Percentiles rank a stretch among this genome's conserved stretches.
Conservation (phyloP, 495 filamentous ascomycete genomes). For the Neurospora tetraspora region DNA sequence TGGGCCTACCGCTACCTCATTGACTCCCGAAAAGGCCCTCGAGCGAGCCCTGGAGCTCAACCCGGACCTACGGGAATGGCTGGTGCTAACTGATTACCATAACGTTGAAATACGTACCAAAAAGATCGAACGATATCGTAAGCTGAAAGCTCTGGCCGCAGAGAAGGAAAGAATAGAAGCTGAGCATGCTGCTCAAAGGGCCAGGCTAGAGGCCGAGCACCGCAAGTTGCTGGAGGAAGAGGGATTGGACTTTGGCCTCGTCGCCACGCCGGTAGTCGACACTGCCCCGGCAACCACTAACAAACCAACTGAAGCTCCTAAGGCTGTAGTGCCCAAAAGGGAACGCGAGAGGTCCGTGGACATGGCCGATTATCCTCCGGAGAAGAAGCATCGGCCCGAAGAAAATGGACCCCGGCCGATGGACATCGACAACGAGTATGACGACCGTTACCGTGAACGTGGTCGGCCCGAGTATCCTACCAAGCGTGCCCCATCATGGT, state of each 20-base stretch:
- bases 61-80: constrained; percentile 48
- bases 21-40: constrained; percentile 4
- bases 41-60: constrained; percentile 16
- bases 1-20: not conserved
- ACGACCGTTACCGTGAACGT: not conserved
- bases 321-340: not conserved
- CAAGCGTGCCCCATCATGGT: constrained; percentile 1
- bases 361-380: not conserved
- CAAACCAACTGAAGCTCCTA: not conserved
- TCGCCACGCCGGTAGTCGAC: constrained; percentile 1
- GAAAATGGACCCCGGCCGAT: not conserved
- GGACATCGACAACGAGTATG: not conserved
- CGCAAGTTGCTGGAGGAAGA: constrained; percentile 22
- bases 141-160: constrained; percentile 33
- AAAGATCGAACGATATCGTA: constrained; percentile 34
- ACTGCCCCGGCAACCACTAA: constrained; percentile 1
- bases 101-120: constrained; percentile 39
- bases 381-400: not conserved
- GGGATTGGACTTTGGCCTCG: constrained; percentile 13
- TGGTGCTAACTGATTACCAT: constrained; percentile 50
- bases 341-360: not conserved
- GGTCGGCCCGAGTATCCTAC: not conserved
- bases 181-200: constrained; percentile 27
- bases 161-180: constrained; percentile 27
- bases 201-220: constrained; percentile 26